Conservation (phyloP, 2,329 filamentous ascomycete genomes). For the Colletotrichum sp. region DNA sequence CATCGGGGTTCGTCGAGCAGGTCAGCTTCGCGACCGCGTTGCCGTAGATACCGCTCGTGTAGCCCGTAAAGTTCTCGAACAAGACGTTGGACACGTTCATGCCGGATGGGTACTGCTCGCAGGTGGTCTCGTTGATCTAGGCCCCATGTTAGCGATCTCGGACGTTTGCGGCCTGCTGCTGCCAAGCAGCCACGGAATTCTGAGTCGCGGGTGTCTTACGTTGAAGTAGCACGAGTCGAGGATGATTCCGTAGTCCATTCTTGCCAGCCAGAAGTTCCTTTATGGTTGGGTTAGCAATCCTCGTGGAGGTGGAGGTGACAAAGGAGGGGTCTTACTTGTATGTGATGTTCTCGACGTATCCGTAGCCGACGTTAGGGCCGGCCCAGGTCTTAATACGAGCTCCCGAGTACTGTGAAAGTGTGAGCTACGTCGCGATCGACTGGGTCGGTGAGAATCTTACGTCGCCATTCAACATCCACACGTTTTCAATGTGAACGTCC, state of each 20-base stretch:
- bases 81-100: slow-evolving; percentile 64
- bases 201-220: not conserved
- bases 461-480: slow-evolving; percentile 56
- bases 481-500: slow-evolving; percentile 63
- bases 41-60: slow-evolving; percentile 60
- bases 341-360: slow-evolving; percentile 66
- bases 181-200: not conserved
- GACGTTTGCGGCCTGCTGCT: not conserved
- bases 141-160: not conserved
- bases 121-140: slow-evolving; percentile 48
- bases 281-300: not conserved
- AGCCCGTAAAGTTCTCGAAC: slow-evolving; percentile 64
- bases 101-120: slow-evolving; percentile 56
- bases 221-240: slow-evolving; percentile 67
- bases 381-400: slow-evolving; percentile 68
- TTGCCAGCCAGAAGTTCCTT: slow-evolving; percentile 61
- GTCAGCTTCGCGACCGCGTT: slow-evolving; percentile 58
- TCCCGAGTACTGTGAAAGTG: slow-evolving; percentile 40
- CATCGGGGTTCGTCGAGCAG: slow-evolving; percentile 56
- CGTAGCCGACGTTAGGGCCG: slow-evolving; percentile 60
- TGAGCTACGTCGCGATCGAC: not conserved
- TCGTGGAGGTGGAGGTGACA: not conserved
- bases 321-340: slow-evolving; percentile 38
- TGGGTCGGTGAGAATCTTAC: not conserved
- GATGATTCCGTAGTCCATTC: slow-evolving; percentile 62